These are phyloP conservation scores for Rhododendron williamsianum DNA, from an alignment of 148 eudicot genomes.

Conservation along the genomic window DNA sequence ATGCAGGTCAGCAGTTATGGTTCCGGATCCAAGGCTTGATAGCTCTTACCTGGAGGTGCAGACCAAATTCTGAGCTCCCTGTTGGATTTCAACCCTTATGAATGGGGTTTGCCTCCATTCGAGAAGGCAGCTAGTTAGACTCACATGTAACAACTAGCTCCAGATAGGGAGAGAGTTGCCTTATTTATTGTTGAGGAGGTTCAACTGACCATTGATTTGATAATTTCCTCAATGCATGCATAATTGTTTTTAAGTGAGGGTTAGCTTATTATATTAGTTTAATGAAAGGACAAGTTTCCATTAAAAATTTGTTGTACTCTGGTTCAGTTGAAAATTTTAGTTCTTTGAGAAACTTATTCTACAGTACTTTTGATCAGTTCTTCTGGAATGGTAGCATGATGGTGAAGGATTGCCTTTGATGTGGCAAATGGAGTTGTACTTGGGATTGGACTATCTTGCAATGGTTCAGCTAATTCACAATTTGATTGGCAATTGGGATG, in stretches of 20 bases:
- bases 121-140: slow-evolving; percentile 34
- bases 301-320: too few relatives aligned
- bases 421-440: background rate
- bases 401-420: background rate
- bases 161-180: background rate
- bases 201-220: background rate
- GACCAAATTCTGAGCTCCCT: slow-evolving; percentile 71
- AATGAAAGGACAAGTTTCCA: background rate
- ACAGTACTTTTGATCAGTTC: background rate
- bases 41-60: slow-evolving; percentile 49
- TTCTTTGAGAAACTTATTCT: background rate
- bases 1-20: slow-evolving; percentile 89
- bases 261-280: background rate
- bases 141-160: background rate
- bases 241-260: background rate
- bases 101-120: slow-evolving; percentile 84
- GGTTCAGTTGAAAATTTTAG: background rate
- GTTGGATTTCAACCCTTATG: slow-evolving; percentile 68
- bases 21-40: slow-evolving; percentile 87
- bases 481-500: background rate
- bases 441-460: background rate
- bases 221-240: background rate
- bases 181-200: background rate
- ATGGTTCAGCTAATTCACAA: background rate
- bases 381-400: background rate